Base-by-base conservation (phyloP, 495 filamentous ascomycete species). In the Tuber calosporum region DNA sequence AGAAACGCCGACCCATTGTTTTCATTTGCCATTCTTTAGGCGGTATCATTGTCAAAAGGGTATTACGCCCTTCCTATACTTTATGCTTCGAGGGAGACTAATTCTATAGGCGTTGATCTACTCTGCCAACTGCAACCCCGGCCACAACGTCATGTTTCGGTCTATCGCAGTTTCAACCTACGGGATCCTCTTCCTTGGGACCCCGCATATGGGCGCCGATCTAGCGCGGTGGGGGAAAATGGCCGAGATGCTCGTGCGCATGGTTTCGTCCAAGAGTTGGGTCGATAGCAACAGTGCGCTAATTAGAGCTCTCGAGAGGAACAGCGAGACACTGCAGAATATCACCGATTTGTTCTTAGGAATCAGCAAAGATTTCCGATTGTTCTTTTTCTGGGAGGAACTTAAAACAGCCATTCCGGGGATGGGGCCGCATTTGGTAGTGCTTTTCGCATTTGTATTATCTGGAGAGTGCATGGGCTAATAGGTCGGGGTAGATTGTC, bases 21-120 rank as follows among this genome's bases (percentile, higher is more conserved):
- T 96, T 92, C 84, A 89, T 96, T 20, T 92, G 88, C 43, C 93
- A 96, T 84, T 92, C 90, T 48, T 85, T 96, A 15, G 93, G 93
- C 4, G 93, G 93, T 7, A 87, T 96, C 42, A 84, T 96, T 5
- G 89, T 93, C 20, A 96, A 96, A 77, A 86, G 90, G 22, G 80
- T 89, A 86, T 48, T 72, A 37, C 67, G n/a, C 70, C 70, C 69
- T 67, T 74, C 66, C 13, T 68, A 66, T 69, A 40, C 75, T 53
- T 68, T 68, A 26, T 7, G 11, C 71, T 37, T 42, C 26, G 48
- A 43, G 34, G 22, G 22, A 67, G 36, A 42, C 40, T 69, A 19
- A 68, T 75, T 66, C 26, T 40, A 9, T 20, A 78, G 83, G 87
- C 88, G 72, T 81, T 92, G 39, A 89, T 89, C 40, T 87, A 88